Evolutionary conservation across 1,284 basidiomycete species (phyloP), one percentile per base, ranked within the genome.

Genomic region (Malassezia psittaci): DNA sequence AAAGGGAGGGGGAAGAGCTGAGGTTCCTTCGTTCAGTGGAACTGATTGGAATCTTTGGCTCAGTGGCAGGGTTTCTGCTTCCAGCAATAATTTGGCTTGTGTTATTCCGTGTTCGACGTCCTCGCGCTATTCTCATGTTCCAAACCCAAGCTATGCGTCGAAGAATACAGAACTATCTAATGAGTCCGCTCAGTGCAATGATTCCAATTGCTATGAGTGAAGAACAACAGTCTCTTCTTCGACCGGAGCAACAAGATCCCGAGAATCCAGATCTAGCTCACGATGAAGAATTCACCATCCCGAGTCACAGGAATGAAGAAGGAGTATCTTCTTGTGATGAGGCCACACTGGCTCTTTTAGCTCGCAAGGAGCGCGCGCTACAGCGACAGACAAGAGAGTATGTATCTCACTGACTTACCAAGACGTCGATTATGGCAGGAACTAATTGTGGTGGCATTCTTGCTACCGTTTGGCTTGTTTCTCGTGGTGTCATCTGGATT

Each of bases 21-120:
- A 57, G 69, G 3, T 73, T 73, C 38, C 60, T 65, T 6, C 65
- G 66, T 1, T 63, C 64, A 0, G 37, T 64, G 24, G 68, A 73
- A 52, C 51, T 65, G 19, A 51, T 69, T 15, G 71, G 71, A 6
- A 56, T 73, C 8, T 47, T 72, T 41, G 69, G 69, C 5, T 69
- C 68, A 2, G 57, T 53, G 9, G 71, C 69, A 1, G 71, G 69
- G 6, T 70, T 69, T 33, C 61, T 73, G 19, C 60, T 70, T 48
- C 71, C 71, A 2, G 65, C 66, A 1, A 35, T 73, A 15, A 66
- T 68, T n/a, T 73, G 71, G 71, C 59, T 68, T 48, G 62, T 72
- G 13, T 35, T 72, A 18, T 72, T 73, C 50, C 62, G 64, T 35
- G 59, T 73, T 16, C 64, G 69, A 16, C 53, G 63, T 12, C 71